phyloP scores from a whole-genome alignment of 805 yeast genomes.

The Barnettozyma botsteinii region DNA sequence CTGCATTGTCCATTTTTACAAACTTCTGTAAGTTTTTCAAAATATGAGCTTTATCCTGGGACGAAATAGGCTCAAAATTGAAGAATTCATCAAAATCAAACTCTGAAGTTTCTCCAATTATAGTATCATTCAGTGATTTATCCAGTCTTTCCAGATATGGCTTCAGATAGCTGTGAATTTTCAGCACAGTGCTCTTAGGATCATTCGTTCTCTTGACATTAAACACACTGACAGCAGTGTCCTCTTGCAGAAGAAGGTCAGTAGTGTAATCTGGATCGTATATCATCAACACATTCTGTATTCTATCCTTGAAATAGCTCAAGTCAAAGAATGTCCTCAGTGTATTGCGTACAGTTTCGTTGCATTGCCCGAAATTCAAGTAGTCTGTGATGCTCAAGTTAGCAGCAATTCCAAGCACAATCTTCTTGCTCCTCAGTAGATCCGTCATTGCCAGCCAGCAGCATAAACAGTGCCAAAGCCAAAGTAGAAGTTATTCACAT shows the following conservation, averaged over 20 bases:
- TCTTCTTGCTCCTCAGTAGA: neutral
- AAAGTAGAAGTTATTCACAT: too few species aligned
- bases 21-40: slow-evolving; percentile 16
- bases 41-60: slow-evolving; percentile 23
- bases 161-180: slow-evolving; percentile 7
- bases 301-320: slow-evolving; percentile 15
- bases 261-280: slow-evolving; percentile 12
- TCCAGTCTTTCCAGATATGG: slow-evolving; percentile 14
- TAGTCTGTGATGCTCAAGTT: slow-evolving; percentile 18
- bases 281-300: slow-evolving; percentile 10
- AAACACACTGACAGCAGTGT: slow-evolving; percentile 11
- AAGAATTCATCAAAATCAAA: slow-evolving; percentile 17
- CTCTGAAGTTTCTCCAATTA: neutral
- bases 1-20: slow-evolving; percentile 20
- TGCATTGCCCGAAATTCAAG: slow-evolving; percentile 11
- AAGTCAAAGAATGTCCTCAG: slow-evolving; percentile 7
- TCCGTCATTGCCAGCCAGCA: slow-evolving; percentile 1
- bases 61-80: slow-evolving; percentile 11
- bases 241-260: slow-evolving; percentile 18
- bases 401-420: slow-evolving; percentile 11
- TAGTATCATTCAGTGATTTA: neutral
- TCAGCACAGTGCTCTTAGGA: slow-evolving; percentile 16
- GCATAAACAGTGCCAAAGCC: neutral
- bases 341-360: slow-evolving; percentile 5
- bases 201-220: slow-evolving; percentile 15